Conservation (phyloP, 257 asterid species). For the Ligustrum vulgare region DNA sequence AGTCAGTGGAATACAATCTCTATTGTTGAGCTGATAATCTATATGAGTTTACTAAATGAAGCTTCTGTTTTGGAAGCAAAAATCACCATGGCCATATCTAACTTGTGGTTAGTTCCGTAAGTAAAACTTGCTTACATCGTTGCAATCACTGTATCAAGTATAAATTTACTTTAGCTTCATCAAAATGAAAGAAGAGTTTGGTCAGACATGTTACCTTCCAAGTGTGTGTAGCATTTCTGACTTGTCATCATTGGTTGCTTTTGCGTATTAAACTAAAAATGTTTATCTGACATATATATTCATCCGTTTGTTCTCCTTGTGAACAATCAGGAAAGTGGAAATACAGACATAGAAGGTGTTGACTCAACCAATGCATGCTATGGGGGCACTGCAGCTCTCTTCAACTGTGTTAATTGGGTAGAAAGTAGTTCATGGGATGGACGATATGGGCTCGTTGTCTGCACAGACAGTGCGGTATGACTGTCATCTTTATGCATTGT, state of each 20-base stretch:
- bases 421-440: slow-evolving; percentile 99
- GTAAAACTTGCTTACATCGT: slow-evolving; percentile 6
- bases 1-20: slow-evolving; percentile 4
- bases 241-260: neutral
- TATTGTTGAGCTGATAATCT: neutral
- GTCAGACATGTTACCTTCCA: neutral
- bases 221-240: neutral
- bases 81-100: neutral
- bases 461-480: slow-evolving; percentile 98
- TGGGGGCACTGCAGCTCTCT: slow-evolving; percentile 97
- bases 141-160: neutral
- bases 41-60: neutral
- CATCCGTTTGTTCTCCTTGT: slow-evolving; percentile 22
- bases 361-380: slow-evolving; percentile 98
- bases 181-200: neutral
- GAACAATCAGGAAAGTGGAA: slow-evolving; percentile 72
- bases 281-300: slow-evolving; percentile 6
- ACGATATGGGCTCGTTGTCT: slow-evolving; percentile 96
- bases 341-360: slow-evolving; percentile 97
- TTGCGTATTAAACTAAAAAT: neutral
- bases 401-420: slow-evolving; percentile 97
- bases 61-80: neutral
- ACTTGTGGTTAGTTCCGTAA: neutral
- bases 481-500: slow-evolving; percentile 23
- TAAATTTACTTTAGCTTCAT: neutral